Evolutionary conservation across 495 filamentous ascomycete genomes (phyloP).

Genomic region (Podospora pseudocomata): DNA sequence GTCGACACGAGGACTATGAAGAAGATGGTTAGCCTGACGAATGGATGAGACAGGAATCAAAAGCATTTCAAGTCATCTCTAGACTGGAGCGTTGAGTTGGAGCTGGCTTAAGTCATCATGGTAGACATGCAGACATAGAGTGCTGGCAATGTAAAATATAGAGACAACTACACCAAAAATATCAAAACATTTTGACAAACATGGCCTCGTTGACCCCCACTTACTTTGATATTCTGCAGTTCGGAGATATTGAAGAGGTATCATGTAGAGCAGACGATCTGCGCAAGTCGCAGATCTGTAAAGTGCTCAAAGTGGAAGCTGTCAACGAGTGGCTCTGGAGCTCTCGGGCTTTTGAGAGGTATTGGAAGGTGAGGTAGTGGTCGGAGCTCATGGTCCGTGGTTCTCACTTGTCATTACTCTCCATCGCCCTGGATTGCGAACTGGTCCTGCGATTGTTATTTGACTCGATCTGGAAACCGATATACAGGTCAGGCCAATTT

Average conservation of each 20-base stretch:
- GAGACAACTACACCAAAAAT: not conserved
- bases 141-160: not conserved
- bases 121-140: not conserved
- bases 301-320: not conserved
- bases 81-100: not conserved
- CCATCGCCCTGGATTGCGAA: not conserved
- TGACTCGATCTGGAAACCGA: not conserved
- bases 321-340: not conserved
- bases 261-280: not conserved
- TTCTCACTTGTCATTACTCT: not conserved
- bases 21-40: not conserved
- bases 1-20: slow-evolving; percentile 18
- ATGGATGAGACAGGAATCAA: not conserved
- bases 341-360: not conserved
- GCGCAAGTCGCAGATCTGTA: not conserved
- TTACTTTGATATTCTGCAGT: no score
- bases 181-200: not conserved
- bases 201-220: no score
- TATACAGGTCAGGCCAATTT: not conserved
- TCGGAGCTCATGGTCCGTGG: not conserved
- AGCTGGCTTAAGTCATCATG: not conserved
- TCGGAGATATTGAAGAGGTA: not conserved
- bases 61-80: not conserved
- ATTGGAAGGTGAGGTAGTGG: not conserved
- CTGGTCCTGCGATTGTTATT: not conserved